Conservation (phyloP, 2,329 filamentous ascomycete genomes). For the Aspergillus tanneri region DNA sequence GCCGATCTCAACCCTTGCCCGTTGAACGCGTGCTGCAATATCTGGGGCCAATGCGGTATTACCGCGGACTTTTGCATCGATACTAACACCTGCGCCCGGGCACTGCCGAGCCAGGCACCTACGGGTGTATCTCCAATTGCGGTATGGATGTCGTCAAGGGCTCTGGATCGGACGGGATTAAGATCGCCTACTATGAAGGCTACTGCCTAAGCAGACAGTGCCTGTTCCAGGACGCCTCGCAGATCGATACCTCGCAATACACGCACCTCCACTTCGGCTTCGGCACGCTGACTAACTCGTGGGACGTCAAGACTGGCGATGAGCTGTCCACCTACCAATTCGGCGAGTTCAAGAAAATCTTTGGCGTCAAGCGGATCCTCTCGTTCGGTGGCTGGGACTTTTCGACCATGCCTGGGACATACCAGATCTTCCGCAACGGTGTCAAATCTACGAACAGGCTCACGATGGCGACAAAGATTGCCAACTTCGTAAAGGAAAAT, state of each 20-base stretch:
- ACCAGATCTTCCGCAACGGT: slow-evolving; percentile 38
- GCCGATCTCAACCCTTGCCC: slow-evolving; percentile 49
- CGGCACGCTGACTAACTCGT: slow-evolving; percentile 33
- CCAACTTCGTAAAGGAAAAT: slow-evolving; percentile 18
- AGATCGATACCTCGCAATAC: slow-evolving; percentile 23
- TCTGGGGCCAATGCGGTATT: slow-evolving; percentile 49
- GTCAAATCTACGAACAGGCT: slow-evolving; percentile 39
- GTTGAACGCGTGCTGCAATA: slow-evolving; percentile 46
- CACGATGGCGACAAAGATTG: slow-evolving; percentile 38
- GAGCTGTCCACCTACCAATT: slow-evolving; percentile 18
- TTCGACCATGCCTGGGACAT: slow-evolving; percentile 39
- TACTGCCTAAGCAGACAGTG: slow-evolving; percentile 34
- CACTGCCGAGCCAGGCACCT: slow-evolving; percentile 30
- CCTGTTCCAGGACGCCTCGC: slow-evolving; percentile 26
- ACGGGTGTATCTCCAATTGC: slow-evolving; percentile 47
- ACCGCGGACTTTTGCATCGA: slow-evolving; percentile 46
- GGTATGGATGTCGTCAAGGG: slow-evolving; percentile 38
- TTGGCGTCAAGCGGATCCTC: slow-evolving; percentile 38
- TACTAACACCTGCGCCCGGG: slow-evolving; percentile 40
- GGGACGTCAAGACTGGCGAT: slow-evolving; percentile 27
- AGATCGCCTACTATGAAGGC: slow-evolving; percentile 37
- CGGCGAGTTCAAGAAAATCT: slow-evolving; percentile 30
- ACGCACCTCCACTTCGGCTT: slow-evolving; percentile 44
- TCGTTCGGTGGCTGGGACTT: slow-evolving; percentile 49
- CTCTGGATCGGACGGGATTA: slow-evolving; percentile 19